phyloP scores from a whole-genome alignment of 1,284 basidiomycete species.

The Malassezia psittaci region DNA sequence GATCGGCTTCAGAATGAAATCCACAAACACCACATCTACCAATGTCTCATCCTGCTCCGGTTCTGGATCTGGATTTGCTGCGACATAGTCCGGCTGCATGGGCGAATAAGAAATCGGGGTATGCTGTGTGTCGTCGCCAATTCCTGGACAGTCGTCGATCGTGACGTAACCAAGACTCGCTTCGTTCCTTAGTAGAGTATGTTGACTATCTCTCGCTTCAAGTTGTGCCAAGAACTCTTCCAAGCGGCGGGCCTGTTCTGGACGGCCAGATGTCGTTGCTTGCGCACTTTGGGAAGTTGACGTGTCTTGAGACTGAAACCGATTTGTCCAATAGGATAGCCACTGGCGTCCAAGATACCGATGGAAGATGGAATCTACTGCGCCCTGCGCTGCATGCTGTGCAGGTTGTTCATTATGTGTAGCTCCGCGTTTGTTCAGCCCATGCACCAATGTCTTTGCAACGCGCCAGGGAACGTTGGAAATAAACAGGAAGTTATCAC shows the following conservation, averaged over 20 bases:
- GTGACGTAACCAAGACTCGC: constrained; percentile 44
- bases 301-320: constrained; percentile 1
- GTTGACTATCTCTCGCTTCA: background rate
- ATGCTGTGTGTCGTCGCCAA: constrained; percentile 40
- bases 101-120: constrained; percentile 26
- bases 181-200: background rate
- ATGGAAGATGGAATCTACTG: constrained; percentile 24
- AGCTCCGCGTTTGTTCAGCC: constrained; percentile 26
- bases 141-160: constrained; percentile 28
- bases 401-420: constrained; percentile 22
- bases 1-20: constrained; percentile 27
- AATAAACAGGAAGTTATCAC: constrained; percentile 38
- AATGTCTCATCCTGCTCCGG: constrained; percentile 13
- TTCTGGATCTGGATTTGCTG: constrained; percentile 22
- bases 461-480: constrained; percentile 31
- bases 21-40: constrained; percentile 32
- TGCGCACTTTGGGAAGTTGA: constrained; percentile 1
- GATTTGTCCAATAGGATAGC: constrained; percentile 15
- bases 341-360: constrained; percentile 12
- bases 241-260: constrained; percentile 11
- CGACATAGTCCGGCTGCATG: constrained; percentile 38
- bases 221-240: constrained; percentile 9
- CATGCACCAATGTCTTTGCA: constrained; percentile 25
- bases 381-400: constrained; percentile 21
- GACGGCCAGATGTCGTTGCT: constrained; percentile 15